A percentile compares a stretch with the other conserved stretches of the same genome.
Evolutionary conservation across 1,284 basidiomycete species (phyloP).

Genomic region (Phellopilus nigrolimitatus): DNA sequence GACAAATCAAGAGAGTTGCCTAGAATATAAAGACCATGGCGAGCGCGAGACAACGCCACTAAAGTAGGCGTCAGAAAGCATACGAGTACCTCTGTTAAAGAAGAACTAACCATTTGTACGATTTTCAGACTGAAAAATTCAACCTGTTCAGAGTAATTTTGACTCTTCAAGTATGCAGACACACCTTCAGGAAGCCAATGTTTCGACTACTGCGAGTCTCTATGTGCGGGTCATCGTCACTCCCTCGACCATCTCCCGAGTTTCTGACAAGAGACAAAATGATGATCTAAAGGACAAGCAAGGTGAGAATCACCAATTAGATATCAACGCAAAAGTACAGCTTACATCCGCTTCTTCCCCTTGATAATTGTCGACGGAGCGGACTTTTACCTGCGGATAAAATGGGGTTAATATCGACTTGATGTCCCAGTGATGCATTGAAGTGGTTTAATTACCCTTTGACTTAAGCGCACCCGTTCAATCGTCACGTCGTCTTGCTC

Average conservation of each 20-base stretch:
- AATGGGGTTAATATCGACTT: background rate
- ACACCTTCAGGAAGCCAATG: conserved; percentile 71
- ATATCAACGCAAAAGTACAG: background rate
- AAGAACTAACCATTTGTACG: conserved; percentile 44
- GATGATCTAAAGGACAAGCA: conserved; percentile 40
- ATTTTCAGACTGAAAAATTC: conserved; percentile 43
- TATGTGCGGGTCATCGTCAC: conserved; percentile 24
- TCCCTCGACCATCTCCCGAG: conserved; percentile 41
- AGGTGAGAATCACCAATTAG: background rate
- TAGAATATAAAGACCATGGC: conserved; percentile 66
- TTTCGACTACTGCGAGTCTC: conserved; percentile 29
- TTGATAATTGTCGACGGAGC: conserved; percentile 77
- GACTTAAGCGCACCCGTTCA: conserved; percentile 45
- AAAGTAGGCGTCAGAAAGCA: too few species aligned
- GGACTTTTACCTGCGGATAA: conserved; percentile 47
- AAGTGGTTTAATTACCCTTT: conserved; percentile 34
- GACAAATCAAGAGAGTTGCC: conserved; percentile 57
- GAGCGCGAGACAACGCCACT: conserved; percentile 73
- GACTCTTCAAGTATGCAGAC: conserved; percentile 16
- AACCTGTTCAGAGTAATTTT: background rate
- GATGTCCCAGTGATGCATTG: background rate
- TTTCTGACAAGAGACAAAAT: conserved; percentile 72
- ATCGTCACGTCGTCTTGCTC: conserved; percentile 32
- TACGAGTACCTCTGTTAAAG: background rate
- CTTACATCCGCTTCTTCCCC: conserved; percentile 58